Evolutionary conservation across 1,284 basidiomycete genomes (phyloP), one percentile per base, ranked within the genome.

Genomic region (Xanthoconium separans): DNA sequence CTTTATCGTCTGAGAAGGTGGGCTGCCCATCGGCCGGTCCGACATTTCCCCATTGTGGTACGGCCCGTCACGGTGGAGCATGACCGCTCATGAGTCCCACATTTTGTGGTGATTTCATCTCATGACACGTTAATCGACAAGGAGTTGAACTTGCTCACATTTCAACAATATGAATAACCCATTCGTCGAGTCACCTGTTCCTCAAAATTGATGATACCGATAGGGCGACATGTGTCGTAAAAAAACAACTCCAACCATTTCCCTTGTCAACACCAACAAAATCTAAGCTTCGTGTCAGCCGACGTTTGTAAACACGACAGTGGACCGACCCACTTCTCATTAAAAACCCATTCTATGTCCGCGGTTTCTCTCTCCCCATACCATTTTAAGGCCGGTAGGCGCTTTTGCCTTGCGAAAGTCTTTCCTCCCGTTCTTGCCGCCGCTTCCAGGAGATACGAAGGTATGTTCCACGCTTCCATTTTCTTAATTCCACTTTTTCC

Each of bases 261-360:
- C 27, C 27, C 27, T 27, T 7, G 27, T 59, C 15, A 60, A n/a
- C 53, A 64, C 64, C 61, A 64, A 44, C 53, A 62, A 39, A 66
- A 66, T 40, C 64, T 64, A 24, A 24, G n/a, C 8, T 41, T 36
- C 16, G 4, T 49, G 27, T 58, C 41, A 47, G 15, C 29, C 3
- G 9, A 36, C n/a, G 12, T 15, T 27, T 42, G 15, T 18, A 34
- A 18, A 39, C 6, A 37, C 9, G 18, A 41, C 9, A 11, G 42
- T 39, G n/a, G n/a, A n/a, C n/a, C n/a, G 47, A 66, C 69, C 47
- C 51, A 79, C 79, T 73, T 77, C 61, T 86, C 83, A 58, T 39
- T 39, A n/a, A 39, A 39, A 39, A 39, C 36, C 36, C 36, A 39
- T 39, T 39, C 36, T 18, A 39, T 11, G n/a, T 39, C 36, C n/a